These are phyloP conservation scores for Quercus alba DNA, from an alignment of 306 rosid genomes.

Conservation along the genomic window DNA sequence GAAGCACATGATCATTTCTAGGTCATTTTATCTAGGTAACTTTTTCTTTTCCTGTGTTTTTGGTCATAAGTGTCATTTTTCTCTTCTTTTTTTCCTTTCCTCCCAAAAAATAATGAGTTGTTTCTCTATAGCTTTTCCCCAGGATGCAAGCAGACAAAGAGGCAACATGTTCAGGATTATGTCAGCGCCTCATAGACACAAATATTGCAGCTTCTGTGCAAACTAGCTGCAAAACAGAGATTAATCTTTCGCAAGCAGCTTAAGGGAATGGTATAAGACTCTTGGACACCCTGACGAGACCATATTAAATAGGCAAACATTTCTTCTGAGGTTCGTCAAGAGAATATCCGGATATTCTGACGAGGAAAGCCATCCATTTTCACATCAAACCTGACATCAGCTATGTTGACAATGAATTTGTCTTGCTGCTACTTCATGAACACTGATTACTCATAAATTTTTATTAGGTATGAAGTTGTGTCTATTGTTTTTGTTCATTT, in stretches of 20 bases:
- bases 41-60: constrained; percentile 6
- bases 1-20: constrained; percentile 28
- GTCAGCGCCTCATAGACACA: not conserved
- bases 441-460: not conserved
- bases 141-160: not conserved
- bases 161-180: not conserved
- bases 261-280: not conserved
- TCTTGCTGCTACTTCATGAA: not conserved
- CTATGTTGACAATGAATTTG: not conserved
- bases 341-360: not conserved
- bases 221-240: not conserved
- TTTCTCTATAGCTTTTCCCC: constrained; percentile 5
- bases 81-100: not conserved
- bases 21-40: constrained; percentile 36
- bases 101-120: not conserved
- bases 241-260: not conserved
- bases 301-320: constrained; percentile 8
- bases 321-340: not conserved
- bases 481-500: not conserved
- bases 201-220: not conserved
- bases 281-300: not conserved
- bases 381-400: not conserved
- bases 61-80: constrained; percentile 10
- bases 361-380: not conserved
- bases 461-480: not conserved